A percentile compares a stretch with the other conserved stretches of the same genome.
These are phyloP conservation scores for Penicillium waksmanii DNA, from an alignment of 495 filamentous ascomycete species.

Conservation along the genomic window DNA sequence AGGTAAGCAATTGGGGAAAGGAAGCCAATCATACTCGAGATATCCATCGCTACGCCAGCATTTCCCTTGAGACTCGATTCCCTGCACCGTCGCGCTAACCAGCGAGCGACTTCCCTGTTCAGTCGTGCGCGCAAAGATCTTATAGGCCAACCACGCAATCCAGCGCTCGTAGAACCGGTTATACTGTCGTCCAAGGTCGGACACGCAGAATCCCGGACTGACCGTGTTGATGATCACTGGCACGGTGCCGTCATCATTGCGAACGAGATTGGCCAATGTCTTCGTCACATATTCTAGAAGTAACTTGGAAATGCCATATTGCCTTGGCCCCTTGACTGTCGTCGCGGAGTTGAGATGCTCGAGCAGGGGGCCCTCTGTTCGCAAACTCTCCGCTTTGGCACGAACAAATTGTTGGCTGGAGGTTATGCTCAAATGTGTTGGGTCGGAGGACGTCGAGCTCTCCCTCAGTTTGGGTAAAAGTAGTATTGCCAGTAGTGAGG, in stretches of 20 bases:
- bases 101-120: slow-evolving; percentile 56
- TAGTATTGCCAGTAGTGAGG: slow-evolving; percentile 56
- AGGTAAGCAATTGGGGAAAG: neutral
- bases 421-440: slow-evolving; percentile 43
- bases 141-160: slow-evolving; percentile 40
- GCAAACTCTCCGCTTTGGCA: slow-evolving; percentile 38
- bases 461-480: slow-evolving; percentile 54
- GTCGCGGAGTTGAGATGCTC: slow-evolving; percentile 36
- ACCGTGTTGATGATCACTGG: slow-evolving; percentile 50
- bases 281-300: slow-evolving; percentile 50
- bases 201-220: slow-evolving; percentile 48
- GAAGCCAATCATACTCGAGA: slow-evolving; percentile 39
- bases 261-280: slow-evolving; percentile 35
- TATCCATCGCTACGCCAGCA: slow-evolving; percentile 55
- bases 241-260: slow-evolving; percentile 39
- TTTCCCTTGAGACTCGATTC: slow-evolving; percentile 51
- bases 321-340: slow-evolving; percentile 37
- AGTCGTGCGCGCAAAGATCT: slow-evolving; percentile 48
- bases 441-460: slow-evolving; percentile 27
- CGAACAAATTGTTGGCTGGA: slow-evolving; percentile 49
- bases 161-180: slow-evolving; percentile 41
- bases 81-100: slow-evolving; percentile 54
- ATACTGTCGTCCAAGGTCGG: slow-evolving; percentile 46
- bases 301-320: slow-evolving; percentile 53
- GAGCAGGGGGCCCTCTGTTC: slow-evolving; percentile 35